Evolutionary conservation across 2,329 filamentous ascomycete species (phyloP), one percentile per base, ranked within the genome.

Genomic region (Arthrinium puccinioides): DNA sequence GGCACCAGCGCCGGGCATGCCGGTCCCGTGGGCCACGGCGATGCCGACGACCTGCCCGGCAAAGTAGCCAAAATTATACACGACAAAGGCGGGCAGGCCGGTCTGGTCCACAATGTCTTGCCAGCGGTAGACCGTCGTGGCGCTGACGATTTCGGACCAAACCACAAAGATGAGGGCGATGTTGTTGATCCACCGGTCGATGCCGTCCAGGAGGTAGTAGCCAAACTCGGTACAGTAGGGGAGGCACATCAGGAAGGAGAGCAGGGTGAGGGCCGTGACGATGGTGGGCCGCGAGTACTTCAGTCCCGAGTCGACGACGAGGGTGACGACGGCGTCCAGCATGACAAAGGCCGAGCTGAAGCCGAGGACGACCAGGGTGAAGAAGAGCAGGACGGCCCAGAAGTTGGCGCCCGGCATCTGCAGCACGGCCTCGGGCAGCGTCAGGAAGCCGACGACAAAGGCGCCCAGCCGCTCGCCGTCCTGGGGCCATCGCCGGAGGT

Each of bases 321-420:
- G 48, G 0, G 74, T 78, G 7, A 70, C 69, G 5, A 70, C 61
- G 5, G 70, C 72, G 45, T 78, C 74, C 6, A 78, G 55, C 71
- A 78, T 75, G 32, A 72, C 73, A 41, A 77, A 77, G 1, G 74
- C 70, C 0, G 73, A 77, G 40, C 68, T 73, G 47, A 74, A 75
- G 0, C 74, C 74, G 1, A 78, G 63, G 1, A 77, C 67, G 41
- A 76, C 67, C 6, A 78, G 61, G 0, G 73, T 77, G 41, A 78
- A 74, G 51, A 79, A 78, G 2, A 77, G 55, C 0, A 72, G 55
- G n/a, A 76, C 57, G 0, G 73, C 71, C 73, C 73, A 78, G 43
- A 72, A 76, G 28, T 75, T 75, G 3, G 72, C 60, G 0, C 64
- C 73, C 0, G 74, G 74, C 28, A 78, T 74, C 40, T 76, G 64